Conservation (phyloP, 768 basidiomycete species). For the Podaxis mareebaensis region DNA sequence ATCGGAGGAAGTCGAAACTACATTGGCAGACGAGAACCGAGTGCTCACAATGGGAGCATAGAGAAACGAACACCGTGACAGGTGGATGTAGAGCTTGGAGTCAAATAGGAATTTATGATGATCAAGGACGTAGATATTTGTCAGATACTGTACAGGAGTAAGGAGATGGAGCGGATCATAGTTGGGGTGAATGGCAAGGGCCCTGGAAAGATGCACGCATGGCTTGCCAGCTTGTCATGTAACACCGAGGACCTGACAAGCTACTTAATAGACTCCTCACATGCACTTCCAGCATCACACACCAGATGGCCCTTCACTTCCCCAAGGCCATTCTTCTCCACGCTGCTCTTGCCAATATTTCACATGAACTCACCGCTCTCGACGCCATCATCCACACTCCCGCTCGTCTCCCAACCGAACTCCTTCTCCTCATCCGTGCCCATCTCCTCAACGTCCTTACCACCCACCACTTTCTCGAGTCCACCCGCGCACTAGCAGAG, state of each 20-base stretch:
- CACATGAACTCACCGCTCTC: slow-evolving; percentile 45
- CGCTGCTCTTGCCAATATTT: slow-evolving; percentile 49
- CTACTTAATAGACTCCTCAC: slow-evolving; percentile 6
- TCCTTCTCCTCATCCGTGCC: slow-evolving; percentile 53
- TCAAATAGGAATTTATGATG: not conserved
- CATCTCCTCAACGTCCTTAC: slow-evolving; percentile 46
- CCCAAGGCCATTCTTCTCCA: slow-evolving; percentile 43
- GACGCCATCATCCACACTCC: slow-evolving; percentile 36
- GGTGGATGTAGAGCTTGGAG: not conserved
- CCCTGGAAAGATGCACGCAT: not conserved
- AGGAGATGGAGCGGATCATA: slow-evolving; percentile 7
- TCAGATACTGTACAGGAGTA: slow-evolving; percentile 1
- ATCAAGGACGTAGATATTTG: not conserved
- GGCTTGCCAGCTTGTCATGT: not conserved
- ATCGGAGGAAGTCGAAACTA: not conserved
- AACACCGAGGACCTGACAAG: slow-evolving; percentile 13
- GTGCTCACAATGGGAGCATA: not conserved
- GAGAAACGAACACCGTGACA: not conserved
- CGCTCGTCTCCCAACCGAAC: slow-evolving; percentile 44
- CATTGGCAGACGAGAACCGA: not conserved
- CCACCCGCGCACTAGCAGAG: slow-evolving; percentile 39
- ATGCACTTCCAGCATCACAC: slow-evolving; percentile 23
- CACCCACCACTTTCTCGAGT: slow-evolving; percentile 39
- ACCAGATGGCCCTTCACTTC: slow-evolving; percentile 11
- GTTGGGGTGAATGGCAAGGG: not conserved